Evolutionary conservation across 176 grass and related monocot species (phyloP).

Genomic region (Raddia distichophylla): DNA sequence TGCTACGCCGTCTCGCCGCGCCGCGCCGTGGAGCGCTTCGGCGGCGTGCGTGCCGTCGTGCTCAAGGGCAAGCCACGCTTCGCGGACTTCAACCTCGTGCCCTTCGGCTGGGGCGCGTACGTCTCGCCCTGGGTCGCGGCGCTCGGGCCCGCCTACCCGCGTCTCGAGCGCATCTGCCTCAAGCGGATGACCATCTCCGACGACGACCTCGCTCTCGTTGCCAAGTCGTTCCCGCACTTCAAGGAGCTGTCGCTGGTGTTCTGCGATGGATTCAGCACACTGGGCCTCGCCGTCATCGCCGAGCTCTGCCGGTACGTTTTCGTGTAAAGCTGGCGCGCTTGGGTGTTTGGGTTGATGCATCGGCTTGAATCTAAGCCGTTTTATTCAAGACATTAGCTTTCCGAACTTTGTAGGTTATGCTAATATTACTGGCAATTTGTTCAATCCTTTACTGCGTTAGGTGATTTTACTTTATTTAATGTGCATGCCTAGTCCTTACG

Average conservation of each 20-base stretch:
- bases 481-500: slow-evolving; percentile 42
- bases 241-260: slow-evolving; percentile 78
- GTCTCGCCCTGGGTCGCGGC: slow-evolving; percentile 66
- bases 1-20: slow-evolving; percentile 85
- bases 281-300: slow-evolving; percentile 73
- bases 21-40: slow-evolving; percentile 72
- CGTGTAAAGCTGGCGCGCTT: background rate
- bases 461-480: slow-evolving; percentile 51
- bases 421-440: slow-evolving; percentile 50
- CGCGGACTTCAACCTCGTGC: slow-evolving; percentile 85
- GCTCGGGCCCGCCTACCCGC: slow-evolving; percentile 58
- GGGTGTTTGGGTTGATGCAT: slow-evolving; percentile 3
- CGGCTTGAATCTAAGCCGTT: slow-evolving; percentile 35
- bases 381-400: slow-evolving; percentile 32
- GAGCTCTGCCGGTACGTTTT: slow-evolving; percentile 70
- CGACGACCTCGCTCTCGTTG: slow-evolving; percentile 64
- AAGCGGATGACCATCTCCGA: slow-evolving; percentile 91
- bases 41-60: slow-evolving; percentile 61
- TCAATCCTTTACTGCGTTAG: slow-evolving; percentile 37
- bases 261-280: slow-evolving; percentile 94
- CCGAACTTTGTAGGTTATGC: slow-evolving; percentile 35
- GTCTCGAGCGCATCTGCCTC: slow-evolving; percentile 82
- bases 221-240: slow-evolving; percentile 65
- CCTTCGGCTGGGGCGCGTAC: slow-evolving; percentile 70
- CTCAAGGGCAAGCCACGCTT: slow-evolving; percentile 97